These are phyloP conservation scores for Didymella pinodella DNA, from an alignment of 2,329 filamentous ascomycete species.

Conservation along the genomic window DNA sequence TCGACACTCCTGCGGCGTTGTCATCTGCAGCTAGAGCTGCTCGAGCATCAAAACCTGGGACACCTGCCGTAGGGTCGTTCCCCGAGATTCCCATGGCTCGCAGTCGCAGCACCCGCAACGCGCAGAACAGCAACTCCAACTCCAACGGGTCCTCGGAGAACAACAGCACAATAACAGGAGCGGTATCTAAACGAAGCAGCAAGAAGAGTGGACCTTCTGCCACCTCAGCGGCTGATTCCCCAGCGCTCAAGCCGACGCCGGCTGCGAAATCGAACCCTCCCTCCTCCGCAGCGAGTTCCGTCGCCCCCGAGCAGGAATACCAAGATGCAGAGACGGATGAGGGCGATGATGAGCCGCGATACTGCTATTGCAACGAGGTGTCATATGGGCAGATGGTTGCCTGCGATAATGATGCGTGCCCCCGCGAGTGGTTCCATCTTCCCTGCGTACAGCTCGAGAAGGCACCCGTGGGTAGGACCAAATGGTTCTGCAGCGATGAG, in stretches of 20 bases:
- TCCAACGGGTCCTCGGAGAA: slow-evolving; percentile 52
- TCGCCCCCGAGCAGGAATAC: slow-evolving; percentile 45
- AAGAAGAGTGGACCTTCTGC: slow-evolving; percentile 45
- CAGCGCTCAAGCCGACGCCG: slow-evolving; percentile 36
- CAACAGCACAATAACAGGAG: slow-evolving; percentile 46
- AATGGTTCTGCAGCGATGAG: slow-evolving; percentile 53
- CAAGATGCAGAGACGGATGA: slow-evolving; percentile 50
- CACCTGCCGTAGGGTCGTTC: slow-evolving; percentile 56
- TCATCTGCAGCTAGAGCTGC: slow-evolving; percentile 49
- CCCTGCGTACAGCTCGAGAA: slow-evolving; percentile 68
- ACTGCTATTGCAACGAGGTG: slow-evolving; percentile 71
- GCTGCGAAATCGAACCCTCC: slow-evolving; percentile 42
- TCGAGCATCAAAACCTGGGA: slow-evolving; percentile 57
- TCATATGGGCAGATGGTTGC: slow-evolving; percentile 73
- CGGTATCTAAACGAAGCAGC: slow-evolving; percentile 47
- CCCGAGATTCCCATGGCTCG: slow-evolving; percentile 53
- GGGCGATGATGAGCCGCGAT: slow-evolving; percentile 62
- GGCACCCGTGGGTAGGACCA: slow-evolving; percentile 59
- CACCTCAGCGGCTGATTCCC: slow-evolving; percentile 37
- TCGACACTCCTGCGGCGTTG: slow-evolving; percentile 41
- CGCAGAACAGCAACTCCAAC: slow-evolving; percentile 46
- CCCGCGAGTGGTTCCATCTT: slow-evolving; percentile 73
- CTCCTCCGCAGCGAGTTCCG: slow-evolving; percentile 45
- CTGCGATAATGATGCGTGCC: slow-evolving; percentile 70
- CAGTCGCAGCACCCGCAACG: slow-evolving; percentile 54